Evolutionary conservation across 208 protist genomes (phyloP), one percentile per base, ranked within the genome.

Genomic region (Crithidia sp.): DNA sequence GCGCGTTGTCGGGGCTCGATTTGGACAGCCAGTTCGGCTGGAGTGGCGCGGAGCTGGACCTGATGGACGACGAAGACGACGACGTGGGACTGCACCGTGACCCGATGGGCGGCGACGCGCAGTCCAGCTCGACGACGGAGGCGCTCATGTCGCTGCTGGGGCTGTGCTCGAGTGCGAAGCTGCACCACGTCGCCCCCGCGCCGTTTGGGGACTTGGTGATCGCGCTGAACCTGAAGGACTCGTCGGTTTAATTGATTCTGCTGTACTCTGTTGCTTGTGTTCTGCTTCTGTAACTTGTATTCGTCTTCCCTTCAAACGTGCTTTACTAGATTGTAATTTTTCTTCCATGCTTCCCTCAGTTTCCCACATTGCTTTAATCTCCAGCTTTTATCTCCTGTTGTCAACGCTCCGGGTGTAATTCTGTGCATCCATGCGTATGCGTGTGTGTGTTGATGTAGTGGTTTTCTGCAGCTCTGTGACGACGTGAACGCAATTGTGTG

Each of bases 131-230:
- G 59, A 41, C 67, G 6, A 74, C 67, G 28, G 74, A 72, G 56
- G 67, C 68, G 62, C 61, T 79, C 16, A 62, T 79, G 9, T 56
- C 74, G 36, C 41, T 79, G 43, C 74, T 79, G 3, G 74, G 61
- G 14, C 56, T 79, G 41, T 79, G 74, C 55, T 74, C 74, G n/a
- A 63, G 53, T 28, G 67, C 68, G 36, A 79, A 74, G 49, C 55
- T 79, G 39, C 74, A 74, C 52, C 67, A 74, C 56, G 68, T 74
- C 28, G 43, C 49, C 1, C 61, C 74, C 6, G 61, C 67, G 43
- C 74, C 74, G 40, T 79, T 79, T 66, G 74, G 74, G 1, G 74
- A 79, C 47, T 54, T 79, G 53, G 74, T 79, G 7, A 59, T 79
- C 7, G 62, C 67, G 12, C 67, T 79, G n/a, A 79, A 79, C 44